Base-by-base conservation (phyloP, 1,139 yeast genomes). In the Scheffersomyces illinoinensis region DNA sequence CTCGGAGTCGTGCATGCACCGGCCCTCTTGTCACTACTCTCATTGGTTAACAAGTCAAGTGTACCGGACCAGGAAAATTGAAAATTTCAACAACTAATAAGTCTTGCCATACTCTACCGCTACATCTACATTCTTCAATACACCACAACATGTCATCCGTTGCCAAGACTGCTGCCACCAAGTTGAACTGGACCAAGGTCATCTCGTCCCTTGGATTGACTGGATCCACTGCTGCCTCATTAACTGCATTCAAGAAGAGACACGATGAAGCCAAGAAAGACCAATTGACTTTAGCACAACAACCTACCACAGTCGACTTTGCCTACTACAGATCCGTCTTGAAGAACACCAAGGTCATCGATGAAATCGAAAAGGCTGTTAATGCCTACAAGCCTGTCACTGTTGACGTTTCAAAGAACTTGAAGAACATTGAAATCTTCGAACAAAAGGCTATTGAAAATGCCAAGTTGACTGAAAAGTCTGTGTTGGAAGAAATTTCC, bases 181-280 rank as follows among this genome's bases (percentile, higher is more conserved):
- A 93, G 83, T 85, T 95, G 78, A 96, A 95, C 85, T 95, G 98
- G 98, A 88, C 96, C 75, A 88, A 89, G 81, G 88, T 95, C 74
- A 86, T 91, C 74, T 83, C 96, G 68, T 87, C 95, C 67, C 86
- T 95, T 74, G 97, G 98, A 62, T 86, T 95, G 76, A 88, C 97
- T 63, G 99, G 99, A 63, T 81, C 89, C 74, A 95, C 99, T 65
- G 96, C 97, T 63, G 76, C 91, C 59, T 87, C 97, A 53, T 84
- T 95, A 75, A 86, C 95, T 60, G 86, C 96, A 52, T 95, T 95
- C 90, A 95, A 93, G 84, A 95, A 96, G 90, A 91, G 99, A 86
- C 90, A 92, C 79, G 98, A 95, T 72, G 99, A 95, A 76, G 98
- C 99, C 69, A 90, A 93, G 83, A 90, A 92, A 81, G 85, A 85